Conservation (phyloP, 495 filamentous ascomycete species). For the Hypoxylon intermedium region DNA sequence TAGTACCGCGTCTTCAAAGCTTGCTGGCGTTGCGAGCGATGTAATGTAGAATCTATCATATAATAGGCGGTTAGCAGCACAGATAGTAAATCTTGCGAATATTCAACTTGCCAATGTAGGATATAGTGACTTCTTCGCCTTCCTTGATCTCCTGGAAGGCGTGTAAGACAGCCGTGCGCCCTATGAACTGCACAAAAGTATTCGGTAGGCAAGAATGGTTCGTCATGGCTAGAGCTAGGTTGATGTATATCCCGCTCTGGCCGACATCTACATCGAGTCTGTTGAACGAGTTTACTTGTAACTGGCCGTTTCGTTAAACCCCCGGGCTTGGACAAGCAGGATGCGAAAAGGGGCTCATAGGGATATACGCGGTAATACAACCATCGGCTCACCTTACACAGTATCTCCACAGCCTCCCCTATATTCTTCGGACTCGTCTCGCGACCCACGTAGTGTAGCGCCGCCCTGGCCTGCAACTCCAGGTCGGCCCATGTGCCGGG, state of each 20-base stretch:
- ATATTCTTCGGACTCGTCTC: constrained; percentile 39
- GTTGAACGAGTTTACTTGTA: constrained; percentile 58
- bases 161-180: constrained; percentile 50
- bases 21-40: constrained; percentile 41
- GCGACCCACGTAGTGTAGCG: constrained; percentile 48
- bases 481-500: constrained; percentile 46
- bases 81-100: background rate
- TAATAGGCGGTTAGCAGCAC: constrained; percentile 1
- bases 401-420: constrained; percentile 44
- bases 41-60: constrained; percentile 45
- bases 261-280: constrained; percentile 48
- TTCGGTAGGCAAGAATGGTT: constrained; percentile 64
- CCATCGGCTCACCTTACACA: constrained; percentile 49
- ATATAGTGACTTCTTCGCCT: constrained; percentile 58
- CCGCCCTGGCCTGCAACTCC: constrained; percentile 55
- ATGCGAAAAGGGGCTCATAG: no score
- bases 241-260: constrained; percentile 51
- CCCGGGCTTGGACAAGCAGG: no score
- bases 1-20: constrained; percentile 48
- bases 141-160: constrained; percentile 49
- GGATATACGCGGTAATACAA: background rate
- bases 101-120: constrained; percentile 54
- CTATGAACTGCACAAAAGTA: constrained; percentile 55
- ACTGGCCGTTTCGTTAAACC: constrained; percentile 39
- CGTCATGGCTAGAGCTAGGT: constrained; percentile 54